Evolutionary conservation across 106 monocot genomes (phyloP).

Genomic region (Alisma plantagoaquatica): DNA sequence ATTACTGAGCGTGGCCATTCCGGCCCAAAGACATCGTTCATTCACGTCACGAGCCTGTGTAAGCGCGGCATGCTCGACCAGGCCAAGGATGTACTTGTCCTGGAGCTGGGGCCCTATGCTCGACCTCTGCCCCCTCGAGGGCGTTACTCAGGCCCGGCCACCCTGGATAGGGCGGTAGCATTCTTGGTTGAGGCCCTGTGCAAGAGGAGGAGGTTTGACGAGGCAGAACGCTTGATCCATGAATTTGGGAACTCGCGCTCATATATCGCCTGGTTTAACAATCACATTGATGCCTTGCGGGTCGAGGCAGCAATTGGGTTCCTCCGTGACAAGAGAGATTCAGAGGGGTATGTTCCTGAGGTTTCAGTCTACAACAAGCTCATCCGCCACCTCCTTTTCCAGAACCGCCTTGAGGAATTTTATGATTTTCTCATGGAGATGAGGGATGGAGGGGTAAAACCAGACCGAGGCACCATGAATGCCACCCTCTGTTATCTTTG

Average conservation of each 20-base stretch:
- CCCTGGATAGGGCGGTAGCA: slow-evolving; percentile 12
- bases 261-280: slow-evolving; percentile 38
- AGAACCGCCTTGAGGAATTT: slow-evolving; percentile 43
- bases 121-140: too few species aligned
- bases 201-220: slow-evolving; percentile 29
- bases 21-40: slow-evolving; percentile 38
- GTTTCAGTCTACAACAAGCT: slow-evolving; percentile 38
- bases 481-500: slow-evolving; percentile 74
- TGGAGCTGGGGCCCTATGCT: slow-evolving; percentile 3
- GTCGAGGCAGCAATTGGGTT: slow-evolving; percentile 43
- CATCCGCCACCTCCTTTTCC: slow-evolving; percentile 23
- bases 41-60: slow-evolving; percentile 62
- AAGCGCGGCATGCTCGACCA: slow-evolving; percentile 34
- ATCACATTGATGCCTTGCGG: slow-evolving; percentile 25
- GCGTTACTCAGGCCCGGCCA: not conserved
- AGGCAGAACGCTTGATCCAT: slow-evolving; percentile 42
- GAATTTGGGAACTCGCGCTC: slow-evolving; percentile 27
- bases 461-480: slow-evolving; percentile 51
- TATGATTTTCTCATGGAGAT: slow-evolving; percentile 71
- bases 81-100: slow-evolving; percentile 34
- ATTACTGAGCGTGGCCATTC: slow-evolving; percentile 23
- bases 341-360: slow-evolving; percentile 39
- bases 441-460: slow-evolving; percentile 61
- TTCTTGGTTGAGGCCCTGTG: slow-evolving; percentile 47
- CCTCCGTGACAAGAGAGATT: slow-evolving; percentile 34